phyloP scores from a whole-genome alignment of 495 filamentous ascomycete genomes.

The Penicillium desertorum region DNA sequence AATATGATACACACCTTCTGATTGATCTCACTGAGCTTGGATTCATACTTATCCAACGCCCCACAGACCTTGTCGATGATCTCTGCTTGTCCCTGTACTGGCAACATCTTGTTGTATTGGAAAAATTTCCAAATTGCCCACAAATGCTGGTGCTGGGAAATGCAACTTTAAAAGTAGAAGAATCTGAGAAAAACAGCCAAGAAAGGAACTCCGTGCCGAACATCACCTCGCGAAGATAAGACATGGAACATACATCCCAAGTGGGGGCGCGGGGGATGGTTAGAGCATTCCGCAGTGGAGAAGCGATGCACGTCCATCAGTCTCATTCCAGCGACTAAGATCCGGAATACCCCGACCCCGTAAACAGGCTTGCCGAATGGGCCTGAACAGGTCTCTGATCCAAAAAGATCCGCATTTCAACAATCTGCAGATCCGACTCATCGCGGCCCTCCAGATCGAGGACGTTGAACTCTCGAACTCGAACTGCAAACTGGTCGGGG shows the following conservation, averaged over 20 bases:
- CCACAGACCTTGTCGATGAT: slow-evolving; percentile 28
- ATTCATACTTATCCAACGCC: slow-evolving; percentile 32
- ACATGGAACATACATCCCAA: background rate
- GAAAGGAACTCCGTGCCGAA: slow-evolving; percentile 19
- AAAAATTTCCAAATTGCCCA: background rate
- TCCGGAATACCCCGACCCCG: slow-evolving; percentile 14
- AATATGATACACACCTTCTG: slow-evolving; percentile 33
- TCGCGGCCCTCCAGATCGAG: slow-evolving; percentile 19
- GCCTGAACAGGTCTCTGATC: slow-evolving; percentile 26
- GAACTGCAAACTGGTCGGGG: slow-evolving; percentile 24
- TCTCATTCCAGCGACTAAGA: background rate
- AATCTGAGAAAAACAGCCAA: background rate
- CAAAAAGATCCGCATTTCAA: slow-evolving; percentile 27
- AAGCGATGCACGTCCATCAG: background rate
- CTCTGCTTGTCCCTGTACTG: slow-evolving; percentile 18
- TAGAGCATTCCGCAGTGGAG: slow-evolving; percentile 16
- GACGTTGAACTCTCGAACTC: slow-evolving; percentile 28
- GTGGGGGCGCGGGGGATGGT: background rate
- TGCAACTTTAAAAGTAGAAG: background rate
- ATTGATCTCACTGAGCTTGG: slow-evolving; percentile 44
- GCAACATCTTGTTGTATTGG: slow-evolving; percentile 17
- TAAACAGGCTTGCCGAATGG: slow-evolving; percentile 18
- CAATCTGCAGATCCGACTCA: slow-evolving; percentile 16
- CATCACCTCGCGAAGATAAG: slow-evolving; percentile 12
- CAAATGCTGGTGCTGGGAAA: background rate